phyloP scores from a whole-genome alignment of 306 rosid species.

The Cucumis cinereus region DNA sequence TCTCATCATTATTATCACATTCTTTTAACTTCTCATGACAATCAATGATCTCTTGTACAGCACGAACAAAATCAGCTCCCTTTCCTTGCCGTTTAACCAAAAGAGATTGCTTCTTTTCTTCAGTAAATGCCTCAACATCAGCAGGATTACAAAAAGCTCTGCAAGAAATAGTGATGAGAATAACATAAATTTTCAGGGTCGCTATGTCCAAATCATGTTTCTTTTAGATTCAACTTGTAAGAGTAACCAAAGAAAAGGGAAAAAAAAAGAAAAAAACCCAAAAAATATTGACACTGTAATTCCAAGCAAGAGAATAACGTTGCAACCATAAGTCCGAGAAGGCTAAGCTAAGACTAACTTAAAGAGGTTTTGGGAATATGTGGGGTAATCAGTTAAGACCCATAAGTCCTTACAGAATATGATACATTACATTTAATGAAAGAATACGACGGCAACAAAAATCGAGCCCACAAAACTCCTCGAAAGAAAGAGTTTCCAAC shows the following conservation, averaged over 20 bases:
- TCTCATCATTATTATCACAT: slow-evolving; percentile 32
- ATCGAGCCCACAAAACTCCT: too few relatives aligned
- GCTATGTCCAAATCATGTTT: background rate
- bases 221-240: background rate
- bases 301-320: background rate
- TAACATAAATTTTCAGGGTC: background rate
- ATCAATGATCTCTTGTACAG: slow-evolving; percentile 74
- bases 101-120: slow-evolving; percentile 88
- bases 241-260: background rate
- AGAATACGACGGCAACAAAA: too few relatives aligned
- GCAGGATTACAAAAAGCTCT: slow-evolving; percentile 96
- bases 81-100: slow-evolving; percentile 76
- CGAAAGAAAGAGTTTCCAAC: too few relatives aligned
- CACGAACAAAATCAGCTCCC: slow-evolving; percentile 92
- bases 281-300: background rate
- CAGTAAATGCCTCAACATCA: slow-evolving; percentile 93
- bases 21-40: slow-evolving; percentile 62
- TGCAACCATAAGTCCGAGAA: background rate
- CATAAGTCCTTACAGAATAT: background rate
- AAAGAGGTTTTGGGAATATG: background rate
- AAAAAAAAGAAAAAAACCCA: background rate
- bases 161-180: slow-evolving; percentile 27
- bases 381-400: background rate
- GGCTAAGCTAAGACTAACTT: background rate
- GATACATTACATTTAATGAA: background rate